phyloP scores from a whole-genome alignment of 2,329 filamentous ascomycete genomes.

The Trichophyton equinum region DNA sequence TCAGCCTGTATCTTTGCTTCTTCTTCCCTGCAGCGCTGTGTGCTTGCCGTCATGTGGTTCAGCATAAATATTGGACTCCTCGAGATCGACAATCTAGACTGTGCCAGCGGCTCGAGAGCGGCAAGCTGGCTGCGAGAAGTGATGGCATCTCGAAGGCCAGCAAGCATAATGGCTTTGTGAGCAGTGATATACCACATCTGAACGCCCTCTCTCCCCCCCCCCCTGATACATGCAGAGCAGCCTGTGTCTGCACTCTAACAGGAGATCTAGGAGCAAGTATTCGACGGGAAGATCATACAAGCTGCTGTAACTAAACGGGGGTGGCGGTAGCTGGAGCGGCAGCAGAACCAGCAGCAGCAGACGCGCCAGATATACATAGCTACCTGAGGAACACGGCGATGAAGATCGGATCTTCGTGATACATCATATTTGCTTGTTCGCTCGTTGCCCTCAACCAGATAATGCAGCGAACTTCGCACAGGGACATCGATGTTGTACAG shows the following conservation, averaged over 20 bases:
- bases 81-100: conserved; percentile 3
- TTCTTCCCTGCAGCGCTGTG: neutral
- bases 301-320: neutral
- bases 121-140: neutral
- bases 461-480: conserved; percentile 1
- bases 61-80: neutral
- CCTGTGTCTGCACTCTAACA: too few species aligned
- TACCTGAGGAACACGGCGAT: neutral
- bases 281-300: too few species aligned
- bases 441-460: neutral
- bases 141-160: neutral
- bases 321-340: neutral
- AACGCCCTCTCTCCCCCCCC: too few species aligned
- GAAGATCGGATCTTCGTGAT: neutral
- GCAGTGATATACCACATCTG: too few species aligned
- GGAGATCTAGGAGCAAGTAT: too few species aligned
- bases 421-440: conserved; percentile 3
- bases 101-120: conserved; percentile 1
- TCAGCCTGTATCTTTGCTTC: neutral
- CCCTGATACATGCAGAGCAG: too few species aligned
- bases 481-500: conserved; percentile 2
- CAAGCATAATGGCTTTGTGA: too few species aligned
- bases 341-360: neutral
- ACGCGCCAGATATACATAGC: neutral
- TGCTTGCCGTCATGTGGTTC: neutral